phyloP scores from a whole-genome alignment of 331 rosid species.

The Saraca asoca region DNA sequence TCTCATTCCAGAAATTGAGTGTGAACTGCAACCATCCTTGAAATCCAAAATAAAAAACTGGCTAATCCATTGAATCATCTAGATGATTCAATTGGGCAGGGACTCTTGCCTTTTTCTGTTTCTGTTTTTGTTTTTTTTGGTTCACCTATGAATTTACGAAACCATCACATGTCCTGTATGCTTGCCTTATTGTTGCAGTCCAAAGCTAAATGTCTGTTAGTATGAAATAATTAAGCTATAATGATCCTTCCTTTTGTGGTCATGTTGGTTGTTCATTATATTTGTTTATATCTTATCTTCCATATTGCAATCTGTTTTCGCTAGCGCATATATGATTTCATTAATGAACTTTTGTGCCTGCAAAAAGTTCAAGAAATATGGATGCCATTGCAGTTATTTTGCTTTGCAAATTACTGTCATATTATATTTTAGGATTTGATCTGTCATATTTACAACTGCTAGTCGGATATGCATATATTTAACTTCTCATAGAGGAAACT shows the following conservation, averaged over 20 bases:
- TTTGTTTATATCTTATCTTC: conserved; percentile 6
- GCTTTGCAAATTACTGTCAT: neutral
- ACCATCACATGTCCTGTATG: neutral
- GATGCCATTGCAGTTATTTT: neutral
- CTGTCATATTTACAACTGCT: neutral
- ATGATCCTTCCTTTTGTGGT: conserved; percentile 9
- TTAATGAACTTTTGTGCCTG: neutral
- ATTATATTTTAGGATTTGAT: conserved; percentile 8
- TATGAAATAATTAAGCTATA: neutral
- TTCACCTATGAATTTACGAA: conserved; percentile 3
- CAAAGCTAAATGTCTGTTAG: neutral
- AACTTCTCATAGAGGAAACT: conserved; percentile 2
- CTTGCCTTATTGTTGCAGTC: neutral
- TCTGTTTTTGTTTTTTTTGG: too few species aligned
- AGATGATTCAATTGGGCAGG: conserved; percentile 5
- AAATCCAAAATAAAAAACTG: neutral
- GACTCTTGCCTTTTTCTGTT: neutral
- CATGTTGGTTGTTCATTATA: neutral
- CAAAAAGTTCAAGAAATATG: neutral
- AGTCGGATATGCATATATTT: conserved; percentile 5
- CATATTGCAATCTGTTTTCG: conserved; percentile 26
- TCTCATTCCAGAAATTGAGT: too few species aligned
- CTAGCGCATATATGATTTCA: neutral
- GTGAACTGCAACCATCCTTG: too few species aligned
- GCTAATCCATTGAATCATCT: conserved; percentile 15